These are phyloP conservation scores for Salvia splendens DNA, from an alignment of 257 asterid species.

Conservation along the genomic window DNA sequence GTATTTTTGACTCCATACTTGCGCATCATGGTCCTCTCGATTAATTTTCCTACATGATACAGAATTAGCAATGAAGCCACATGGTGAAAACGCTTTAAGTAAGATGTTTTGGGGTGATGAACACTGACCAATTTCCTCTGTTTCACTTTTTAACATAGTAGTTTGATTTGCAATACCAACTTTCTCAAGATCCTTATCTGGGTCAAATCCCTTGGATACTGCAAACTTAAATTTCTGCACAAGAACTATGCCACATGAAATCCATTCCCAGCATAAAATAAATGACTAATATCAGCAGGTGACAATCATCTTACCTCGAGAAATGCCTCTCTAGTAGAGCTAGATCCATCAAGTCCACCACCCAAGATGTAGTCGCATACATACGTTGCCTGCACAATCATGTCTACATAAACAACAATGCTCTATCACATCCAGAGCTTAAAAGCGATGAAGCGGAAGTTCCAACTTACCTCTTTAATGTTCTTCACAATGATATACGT, in stretches of 20 bases:
- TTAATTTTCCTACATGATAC: constrained; percentile 48
- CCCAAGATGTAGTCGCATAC: constrained; percentile 94
- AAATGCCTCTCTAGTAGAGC: constrained; percentile 94
- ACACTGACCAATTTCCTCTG: constrained; percentile 91
- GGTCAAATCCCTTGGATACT: constrained; percentile 87
- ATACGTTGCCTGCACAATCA: constrained; percentile 72
- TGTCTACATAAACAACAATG: not conserved
- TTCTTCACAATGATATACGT: constrained; percentile 76
- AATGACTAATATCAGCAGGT: not conserved
- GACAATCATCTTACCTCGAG: constrained; percentile 57
- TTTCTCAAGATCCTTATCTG: constrained; percentile 78
- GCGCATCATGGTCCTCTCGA: constrained; percentile 85
- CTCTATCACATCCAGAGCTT: not conserved
- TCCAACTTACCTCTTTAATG: constrained; percentile 75
- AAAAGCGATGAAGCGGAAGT: not conserved
- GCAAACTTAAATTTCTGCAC: constrained; percentile 87
- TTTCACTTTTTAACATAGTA: constrained; percentile 97
- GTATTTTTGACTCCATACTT: constrained; percentile 85
- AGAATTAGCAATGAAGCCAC: constrained; percentile 15
- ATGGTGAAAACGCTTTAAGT: not conserved
- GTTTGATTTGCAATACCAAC: constrained; percentile 98
- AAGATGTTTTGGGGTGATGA: not conserved
- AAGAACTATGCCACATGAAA: constrained; percentile 26
- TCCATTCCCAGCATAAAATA: constrained; percentile 22
- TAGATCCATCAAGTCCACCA: constrained; percentile 93